Percentiles rank a stretch among this genome's conserved stretches.
These are phyloP conservation scores for Suillus ampliporus DNA, from an alignment of 768 basidiomycete species.

Conservation along the genomic window DNA sequence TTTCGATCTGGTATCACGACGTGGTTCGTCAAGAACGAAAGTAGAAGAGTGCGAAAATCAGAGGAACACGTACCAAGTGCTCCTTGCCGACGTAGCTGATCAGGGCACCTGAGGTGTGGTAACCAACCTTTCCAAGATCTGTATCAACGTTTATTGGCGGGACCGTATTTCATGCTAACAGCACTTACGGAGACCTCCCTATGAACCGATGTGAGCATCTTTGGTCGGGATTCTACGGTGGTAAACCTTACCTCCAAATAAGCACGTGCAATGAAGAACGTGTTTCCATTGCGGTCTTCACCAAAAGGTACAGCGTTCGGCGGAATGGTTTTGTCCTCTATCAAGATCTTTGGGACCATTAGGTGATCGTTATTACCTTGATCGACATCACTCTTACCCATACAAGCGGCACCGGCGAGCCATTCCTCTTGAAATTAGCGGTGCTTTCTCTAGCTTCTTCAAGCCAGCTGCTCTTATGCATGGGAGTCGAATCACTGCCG, in stretches of 20 bases:
- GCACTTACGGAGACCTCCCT: slow-evolving; percentile 12
- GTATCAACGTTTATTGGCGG: too few species aligned
- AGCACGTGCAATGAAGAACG: slow-evolving; percentile 35
- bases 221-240: not conserved
- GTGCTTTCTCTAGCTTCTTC: slow-evolving; percentile 9
- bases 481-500: not conserved
- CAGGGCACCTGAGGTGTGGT: slow-evolving; percentile 36
- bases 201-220: not conserved
- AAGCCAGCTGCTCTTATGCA: not conserved
- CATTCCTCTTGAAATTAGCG: slow-evolving; percentile 18
- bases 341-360: slow-evolving; percentile 24
- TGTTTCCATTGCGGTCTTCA: slow-evolving; percentile 27
- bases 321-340: slow-evolving; percentile 33
- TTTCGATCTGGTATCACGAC: slow-evolving; percentile 25
- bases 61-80: slow-evolving; percentile 28
- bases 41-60: not conserved
- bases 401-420: slow-evolving; percentile 32
- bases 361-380: not conserved
- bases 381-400: slow-evolving; percentile 25
- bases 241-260: slow-evolving; percentile 7
- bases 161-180: not conserved
- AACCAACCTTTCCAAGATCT: slow-evolving; percentile 43
- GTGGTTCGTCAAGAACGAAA: slow-evolving; percentile 8
- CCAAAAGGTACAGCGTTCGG: slow-evolving; percentile 35
- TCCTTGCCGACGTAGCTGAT: slow-evolving; percentile 42